A percentile compares a stretch with the other conserved stretches of the same genome.
Evolutionary conservation across 2,329 filamentous ascomycete species (phyloP).

Genomic region (Blumeriella jaapii): DNA sequence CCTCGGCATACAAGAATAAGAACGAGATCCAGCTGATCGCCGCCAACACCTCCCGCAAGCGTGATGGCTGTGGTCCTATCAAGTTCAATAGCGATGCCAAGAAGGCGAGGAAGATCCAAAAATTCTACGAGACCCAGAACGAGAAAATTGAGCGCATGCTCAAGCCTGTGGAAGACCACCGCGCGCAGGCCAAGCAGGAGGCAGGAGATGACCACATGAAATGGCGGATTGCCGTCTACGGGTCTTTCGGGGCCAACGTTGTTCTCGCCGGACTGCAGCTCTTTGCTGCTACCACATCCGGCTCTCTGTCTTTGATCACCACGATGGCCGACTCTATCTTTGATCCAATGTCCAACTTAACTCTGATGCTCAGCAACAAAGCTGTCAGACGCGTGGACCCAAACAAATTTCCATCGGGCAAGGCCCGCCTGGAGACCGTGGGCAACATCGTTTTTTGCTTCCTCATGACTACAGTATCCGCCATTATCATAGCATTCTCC

Average conservation of each 20-base stretch:
- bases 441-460: conserved; percentile 97
- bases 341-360: conserved; percentile 81
- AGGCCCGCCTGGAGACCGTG: conserved; percentile 86
- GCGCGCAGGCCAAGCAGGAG: conserved; percentile 63
- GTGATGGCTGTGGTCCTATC: conserved; percentile 36
- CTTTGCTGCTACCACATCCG: conserved; percentile 76
- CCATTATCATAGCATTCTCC: conserved; percentile 87
- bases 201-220: conserved; percentile 71
- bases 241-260: conserved; percentile 69
- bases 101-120: conserved; percentile 42
- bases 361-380: conserved; percentile 74
- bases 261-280: conserved; percentile 70
- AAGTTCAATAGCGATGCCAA: conserved; percentile 28
- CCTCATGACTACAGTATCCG: conserved; percentile 84
- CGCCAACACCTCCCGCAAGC: conserved; percentile 71
- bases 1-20: conserved; percentile 63
- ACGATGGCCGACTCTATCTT: conserved; percentile 96
- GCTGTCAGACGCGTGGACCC: conserved; percentile 82
- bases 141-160: conserved; percentile 85
- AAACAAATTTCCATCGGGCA: conserved; percentile 78
- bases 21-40: conserved; percentile 67
- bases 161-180: conserved; percentile 87
- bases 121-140: conserved; percentile 86
- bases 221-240: conserved; percentile 54
- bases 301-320: conserved; percentile 91